Conservation (phyloP, 768 basidiomycete genomes). For the Psilocybe subaeruginosa region DNA sequence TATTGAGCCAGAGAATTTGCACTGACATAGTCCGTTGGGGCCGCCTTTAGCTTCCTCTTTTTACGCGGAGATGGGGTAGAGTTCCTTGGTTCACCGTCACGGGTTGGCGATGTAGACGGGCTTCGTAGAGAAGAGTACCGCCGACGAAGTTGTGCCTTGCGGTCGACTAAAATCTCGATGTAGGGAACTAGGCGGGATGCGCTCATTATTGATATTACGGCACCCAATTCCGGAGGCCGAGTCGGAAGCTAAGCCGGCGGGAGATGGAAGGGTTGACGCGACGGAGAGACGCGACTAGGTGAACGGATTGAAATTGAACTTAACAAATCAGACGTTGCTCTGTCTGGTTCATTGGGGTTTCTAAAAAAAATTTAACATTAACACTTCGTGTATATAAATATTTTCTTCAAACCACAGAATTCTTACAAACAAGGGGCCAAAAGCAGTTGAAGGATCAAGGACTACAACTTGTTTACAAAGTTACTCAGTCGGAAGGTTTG, state of each 20-base stretch:
- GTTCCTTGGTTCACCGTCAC: neutral
- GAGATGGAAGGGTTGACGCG: neutral
- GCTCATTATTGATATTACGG: conserved; percentile 4
- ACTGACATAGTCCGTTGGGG: neutral
- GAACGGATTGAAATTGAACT: too few relatives aligned
- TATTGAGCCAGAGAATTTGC: neutral
- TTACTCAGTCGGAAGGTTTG: too few relatives aligned
- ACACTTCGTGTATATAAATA: too few relatives aligned
- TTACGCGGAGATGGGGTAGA: conserved; percentile 9
- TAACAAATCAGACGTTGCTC: too few relatives aligned
- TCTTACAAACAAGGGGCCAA: too few relatives aligned
- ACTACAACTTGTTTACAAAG: too few relatives aligned
- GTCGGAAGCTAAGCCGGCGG: neutral
- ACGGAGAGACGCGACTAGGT: neutral
- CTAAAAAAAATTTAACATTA: too few relatives aligned
- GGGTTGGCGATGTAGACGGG: neutral
- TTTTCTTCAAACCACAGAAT: too few relatives aligned
- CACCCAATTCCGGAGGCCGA: neutral
- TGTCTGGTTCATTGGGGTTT: too few relatives aligned
- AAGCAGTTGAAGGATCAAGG: too few relatives aligned
- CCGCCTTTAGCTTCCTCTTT: conserved; percentile 13
- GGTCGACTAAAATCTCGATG: conserved; percentile 24
- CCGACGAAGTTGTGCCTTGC: neutral
- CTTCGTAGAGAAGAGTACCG: neutral
- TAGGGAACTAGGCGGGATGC: conserved; percentile 22